These are phyloP conservation scores for Plenodomus biglobosus DNA, from an alignment of 2,329 filamentous ascomycete species.

Conservation along the genomic window DNA sequence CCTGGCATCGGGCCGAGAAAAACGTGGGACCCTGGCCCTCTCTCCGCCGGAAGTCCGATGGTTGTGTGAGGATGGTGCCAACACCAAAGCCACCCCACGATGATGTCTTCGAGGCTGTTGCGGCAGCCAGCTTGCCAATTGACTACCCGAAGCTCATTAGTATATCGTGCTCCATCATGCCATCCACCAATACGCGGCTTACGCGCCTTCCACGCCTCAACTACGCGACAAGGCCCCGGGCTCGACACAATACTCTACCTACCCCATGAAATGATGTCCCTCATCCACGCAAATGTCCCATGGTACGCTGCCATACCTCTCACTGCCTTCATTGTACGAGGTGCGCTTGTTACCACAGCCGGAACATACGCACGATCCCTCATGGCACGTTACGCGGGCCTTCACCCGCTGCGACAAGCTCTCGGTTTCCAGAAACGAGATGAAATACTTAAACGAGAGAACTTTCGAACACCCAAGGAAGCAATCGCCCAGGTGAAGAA, in stretches of 20 bases:
- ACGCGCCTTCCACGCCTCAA: conserved; percentile 56
- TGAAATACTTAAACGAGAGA: conserved; percentile 21
- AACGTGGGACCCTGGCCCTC: conserved; percentile 16
- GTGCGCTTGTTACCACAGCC: conserved; percentile 50
- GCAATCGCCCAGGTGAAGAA: conserved; percentile 11
- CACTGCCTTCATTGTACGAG: conserved; percentile 56
- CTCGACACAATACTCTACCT: conserved; percentile 48
- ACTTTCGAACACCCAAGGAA: conserved; percentile 24
- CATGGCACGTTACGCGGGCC: conserved; percentile 46
- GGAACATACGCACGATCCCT: conserved; percentile 47
- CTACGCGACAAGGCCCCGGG: conserved; percentile 40
- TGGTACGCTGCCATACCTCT: conserved; percentile 60
- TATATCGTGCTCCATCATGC: conserved; percentile 1
- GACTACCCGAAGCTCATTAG: conserved; percentile 12
- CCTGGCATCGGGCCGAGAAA: conserved; percentile 21
- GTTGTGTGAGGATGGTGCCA: background rate
- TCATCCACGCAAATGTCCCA: conserved; percentile 57
- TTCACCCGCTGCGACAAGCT: conserved; percentile 47
- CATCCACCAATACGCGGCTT: conserved; percentile 43
- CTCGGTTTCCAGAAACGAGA: conserved; percentile 27
- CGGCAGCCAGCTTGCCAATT: conserved; percentile 31
- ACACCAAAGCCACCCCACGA: conserved; percentile 15
- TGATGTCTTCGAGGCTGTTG: conserved; percentile 27
- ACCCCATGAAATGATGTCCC: conserved; percentile 51
- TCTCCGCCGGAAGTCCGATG: conserved; percentile 18